A percentile compares a stretch with the other conserved stretches of the same genome.
Evolutionary conservation across 306 rosid species (phyloP).

Genomic region (Gleditsia sinensis): DNA sequence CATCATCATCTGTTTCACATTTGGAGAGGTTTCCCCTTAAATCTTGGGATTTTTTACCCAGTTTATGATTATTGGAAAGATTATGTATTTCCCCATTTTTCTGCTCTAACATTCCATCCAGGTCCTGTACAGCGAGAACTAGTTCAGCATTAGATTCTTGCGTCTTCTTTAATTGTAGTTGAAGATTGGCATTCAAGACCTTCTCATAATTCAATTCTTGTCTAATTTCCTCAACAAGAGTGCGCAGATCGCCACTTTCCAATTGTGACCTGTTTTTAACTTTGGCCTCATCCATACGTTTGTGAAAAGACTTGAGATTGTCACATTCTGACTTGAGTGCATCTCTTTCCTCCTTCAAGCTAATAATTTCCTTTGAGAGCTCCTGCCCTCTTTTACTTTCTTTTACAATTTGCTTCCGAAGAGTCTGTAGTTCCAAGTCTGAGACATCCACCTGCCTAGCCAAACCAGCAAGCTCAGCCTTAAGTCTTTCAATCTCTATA

Average conservation of each 20-base stretch:
- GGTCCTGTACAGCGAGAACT: constrained; percentile 76
- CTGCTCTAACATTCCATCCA: constrained; percentile 79
- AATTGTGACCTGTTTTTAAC: constrained; percentile 47
- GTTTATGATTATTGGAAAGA: constrained; percentile 41
- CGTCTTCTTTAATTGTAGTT: constrained; percentile 75
- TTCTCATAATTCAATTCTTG: constrained; percentile 79
- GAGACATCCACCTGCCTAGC: constrained; percentile 76
- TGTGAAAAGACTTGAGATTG: constrained; percentile 60
- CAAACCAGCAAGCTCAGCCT: constrained; percentile 68
- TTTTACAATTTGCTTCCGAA: constrained; percentile 86
- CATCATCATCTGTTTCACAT: constrained; percentile 61
- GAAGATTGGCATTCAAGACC: constrained; percentile 78
- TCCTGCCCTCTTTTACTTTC: constrained; percentile 93
- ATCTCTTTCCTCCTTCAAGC: constrained; percentile 89
- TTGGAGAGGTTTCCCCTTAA: constrained; percentile 42
- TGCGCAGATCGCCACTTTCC: constrained; percentile 61
- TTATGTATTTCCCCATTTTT: constrained; percentile 51
- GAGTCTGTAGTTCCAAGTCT: constrained; percentile 90
- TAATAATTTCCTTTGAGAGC: constrained; percentile 63
- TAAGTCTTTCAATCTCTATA: constrained; percentile 68
- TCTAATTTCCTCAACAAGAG: constrained; percentile 78
- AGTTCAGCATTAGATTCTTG: constrained; percentile 85
- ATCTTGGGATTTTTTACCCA: constrained; percentile 42
- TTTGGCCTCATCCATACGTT: constrained; percentile 56
- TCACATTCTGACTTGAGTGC: constrained; percentile 64